Evolutionary conservation across 2,329 filamentous ascomycete genomes (phyloP), one percentile per base, ranked within the genome.

Genomic region (Ophiosphaerella korrae): DNA sequence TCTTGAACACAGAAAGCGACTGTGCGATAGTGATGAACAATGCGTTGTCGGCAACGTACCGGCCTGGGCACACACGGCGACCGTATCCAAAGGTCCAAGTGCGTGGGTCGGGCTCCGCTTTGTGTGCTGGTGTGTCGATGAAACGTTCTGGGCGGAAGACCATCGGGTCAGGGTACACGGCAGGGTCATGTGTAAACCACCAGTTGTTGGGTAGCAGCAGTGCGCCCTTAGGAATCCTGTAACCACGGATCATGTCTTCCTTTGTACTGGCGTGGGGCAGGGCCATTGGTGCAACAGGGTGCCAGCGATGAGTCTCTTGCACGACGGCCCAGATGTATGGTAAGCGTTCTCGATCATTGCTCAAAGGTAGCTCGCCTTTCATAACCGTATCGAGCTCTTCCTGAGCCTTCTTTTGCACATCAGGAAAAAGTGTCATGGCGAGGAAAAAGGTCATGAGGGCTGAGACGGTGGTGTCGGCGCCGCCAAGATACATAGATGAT

Each of bases 371-470:
- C 12, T 81, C 66, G 6, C 59, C 59, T 2, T 80, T 80, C 5
- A 82, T 73, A 0, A 82, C 77, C 3, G 67, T 60, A 49, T 85
- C 81, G 11, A 85, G 65, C 36, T 78, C 72, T 4, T 67, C 67
- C 52, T 77, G 77, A 0, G 78, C 79, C 50, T 81, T 82, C 18
- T 61, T 60, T 43, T 82, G 80, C 0, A 82, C 68, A 1, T 72
- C 62, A 0, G 78, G 78, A 33, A 79, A 81, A 7, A 81, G 68
- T 13, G 75, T 77, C 66, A 83, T 83, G 0, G 80, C 81, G 0
- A 84, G 73, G 16, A 81, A 73, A 60, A 84, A 84, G 0, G 57
- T 66, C 41, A 67, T 60, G 2, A 80, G 50, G 0, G 75, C 67
- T 0, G 71, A 77, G 1, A 78, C 74, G 1, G 74, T 81, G 2